These are phyloP conservation scores for Hordeum marinum DNA, from an alignment of 176 grass and related monocot genomes.

Conservation along the genomic window DNA sequence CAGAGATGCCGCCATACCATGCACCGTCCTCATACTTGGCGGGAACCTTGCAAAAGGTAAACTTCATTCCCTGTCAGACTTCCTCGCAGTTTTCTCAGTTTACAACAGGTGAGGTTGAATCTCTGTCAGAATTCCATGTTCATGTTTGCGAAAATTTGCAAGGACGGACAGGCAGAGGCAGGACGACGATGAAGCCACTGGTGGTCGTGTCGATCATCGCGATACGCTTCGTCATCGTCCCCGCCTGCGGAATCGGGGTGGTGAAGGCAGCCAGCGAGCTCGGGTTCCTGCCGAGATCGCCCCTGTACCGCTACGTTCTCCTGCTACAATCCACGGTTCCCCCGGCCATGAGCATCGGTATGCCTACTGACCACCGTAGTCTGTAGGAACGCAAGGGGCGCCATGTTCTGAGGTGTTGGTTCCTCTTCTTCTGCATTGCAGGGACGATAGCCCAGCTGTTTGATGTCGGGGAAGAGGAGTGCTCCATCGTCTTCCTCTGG, in stretches of 20 bases:
- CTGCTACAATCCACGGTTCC: slow-evolving; percentile 60
- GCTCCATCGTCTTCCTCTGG: slow-evolving; percentile 62
- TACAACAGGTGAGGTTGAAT: no score
- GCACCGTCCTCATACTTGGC: slow-evolving; percentile 56
- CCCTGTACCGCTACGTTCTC: slow-evolving; percentile 49
- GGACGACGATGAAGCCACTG: background rate
- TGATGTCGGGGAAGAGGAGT: slow-evolving; percentile 48
- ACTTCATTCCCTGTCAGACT: background rate
- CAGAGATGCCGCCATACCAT: slow-evolving; percentile 61
- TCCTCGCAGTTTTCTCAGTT: background rate
- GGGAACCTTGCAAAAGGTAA: slow-evolving; percentile 62
- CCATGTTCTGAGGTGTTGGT: background rate
- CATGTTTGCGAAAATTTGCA: background rate
- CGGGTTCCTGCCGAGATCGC: slow-evolving; percentile 58
- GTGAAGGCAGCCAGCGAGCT: slow-evolving; percentile 37
- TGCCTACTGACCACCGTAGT: background rate
- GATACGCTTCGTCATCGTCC: slow-evolving; percentile 44
- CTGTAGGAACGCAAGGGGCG: no score
- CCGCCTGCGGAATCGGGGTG: slow-evolving; percentile 37
- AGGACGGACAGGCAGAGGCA: background rate
- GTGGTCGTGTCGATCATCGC: slow-evolving; percentile 25
- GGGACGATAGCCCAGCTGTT: slow-evolving; percentile 61
- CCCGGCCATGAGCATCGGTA: slow-evolving; percentile 55
- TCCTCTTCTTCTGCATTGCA: background rate
- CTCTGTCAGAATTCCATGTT: no score